These are phyloP conservation scores for Pyrenula massariospora DNA, from an alignment of 495 filamentous ascomycete species.

Conservation along the genomic window DNA sequence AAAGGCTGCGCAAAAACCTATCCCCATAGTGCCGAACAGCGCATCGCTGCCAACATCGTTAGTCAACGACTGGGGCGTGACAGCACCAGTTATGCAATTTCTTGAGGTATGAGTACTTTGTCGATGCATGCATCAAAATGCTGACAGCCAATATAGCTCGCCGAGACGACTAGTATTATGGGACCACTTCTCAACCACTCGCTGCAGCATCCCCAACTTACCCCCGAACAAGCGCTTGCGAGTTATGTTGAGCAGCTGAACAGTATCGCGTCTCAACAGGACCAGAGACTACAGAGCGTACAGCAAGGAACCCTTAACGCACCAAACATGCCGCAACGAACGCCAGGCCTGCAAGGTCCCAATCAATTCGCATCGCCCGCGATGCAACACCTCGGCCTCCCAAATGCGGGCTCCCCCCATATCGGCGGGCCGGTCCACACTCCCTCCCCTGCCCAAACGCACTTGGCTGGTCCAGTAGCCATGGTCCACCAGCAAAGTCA, in stretches of 20 bases:
- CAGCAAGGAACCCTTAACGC: conserved; percentile 5
- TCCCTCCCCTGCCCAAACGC: conserved; percentile 32
- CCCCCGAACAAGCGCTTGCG: conserved; percentile 49
- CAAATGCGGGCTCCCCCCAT: conserved; percentile 32
- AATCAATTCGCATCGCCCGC: conserved; percentile 41
- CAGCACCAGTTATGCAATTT: conserved; percentile 46
- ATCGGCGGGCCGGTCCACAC: conserved; percentile 30
- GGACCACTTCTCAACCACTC: conserved; percentile 52
- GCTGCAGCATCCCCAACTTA: conserved; percentile 41
- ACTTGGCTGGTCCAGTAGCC: conserved; percentile 30
- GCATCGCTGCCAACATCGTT: conserved; percentile 51
- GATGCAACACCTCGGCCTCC: conserved; percentile 35
- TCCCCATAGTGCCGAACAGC: conserved; percentile 25
- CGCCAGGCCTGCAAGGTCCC: conserved; percentile 23
- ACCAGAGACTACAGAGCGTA: conserved; percentile 1
- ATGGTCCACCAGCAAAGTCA: conserved; percentile 67
- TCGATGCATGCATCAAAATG: conserved; percentile 1
- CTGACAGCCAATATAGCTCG: conserved; percentile 34
- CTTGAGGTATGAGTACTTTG: conserved; percentile 43
- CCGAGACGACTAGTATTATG: conserved; percentile 68
- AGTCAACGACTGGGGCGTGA: conserved; percentile 51
- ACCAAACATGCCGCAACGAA: conserved; percentile 4
- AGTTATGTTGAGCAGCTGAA: conserved; percentile 40
- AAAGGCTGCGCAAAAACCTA: conserved; percentile 45
- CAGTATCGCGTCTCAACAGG: conserved; percentile 12